These are phyloP conservation scores for Xylaria cubensis DNA, from an alignment of 495 filamentous ascomycete species.

Conservation along the genomic window DNA sequence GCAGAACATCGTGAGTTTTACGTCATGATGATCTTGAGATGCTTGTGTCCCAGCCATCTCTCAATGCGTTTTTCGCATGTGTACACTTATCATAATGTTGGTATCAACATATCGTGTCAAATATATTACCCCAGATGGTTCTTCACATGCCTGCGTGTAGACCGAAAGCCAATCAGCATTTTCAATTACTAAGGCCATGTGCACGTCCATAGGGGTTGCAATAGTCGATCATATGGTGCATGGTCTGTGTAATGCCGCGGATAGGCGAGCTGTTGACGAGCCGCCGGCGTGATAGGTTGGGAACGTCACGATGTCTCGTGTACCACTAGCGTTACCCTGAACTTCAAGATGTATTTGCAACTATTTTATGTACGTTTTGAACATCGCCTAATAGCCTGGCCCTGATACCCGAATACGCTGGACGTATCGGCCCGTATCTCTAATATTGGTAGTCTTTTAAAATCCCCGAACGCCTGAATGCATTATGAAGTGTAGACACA, in stretches of 20 bases:
- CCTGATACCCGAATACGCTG: background rate
- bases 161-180: background rate
- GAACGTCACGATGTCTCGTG: background rate
- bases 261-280: background rate
- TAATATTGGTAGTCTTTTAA: constrained; percentile 2
- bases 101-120: background rate
- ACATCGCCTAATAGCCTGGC: background rate
- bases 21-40: background rate
- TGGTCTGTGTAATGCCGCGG: background rate
- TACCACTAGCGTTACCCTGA: background rate
- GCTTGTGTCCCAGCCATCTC: background rate
- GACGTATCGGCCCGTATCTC: background rate
- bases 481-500: background rate
- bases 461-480: constrained; percentile 7
- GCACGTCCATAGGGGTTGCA: background rate
- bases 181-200: constrained; percentile 1
- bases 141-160: background rate
- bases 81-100: background rate
- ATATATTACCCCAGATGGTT: background rate
- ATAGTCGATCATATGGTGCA: background rate
- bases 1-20: background rate
- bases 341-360: background rate
- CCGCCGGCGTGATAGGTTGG: background rate
- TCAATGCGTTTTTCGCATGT: background rate
- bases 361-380: background rate